Base-by-base conservation (phyloP, 305 asterid genomes). In the Petunia hybrid region DNA sequence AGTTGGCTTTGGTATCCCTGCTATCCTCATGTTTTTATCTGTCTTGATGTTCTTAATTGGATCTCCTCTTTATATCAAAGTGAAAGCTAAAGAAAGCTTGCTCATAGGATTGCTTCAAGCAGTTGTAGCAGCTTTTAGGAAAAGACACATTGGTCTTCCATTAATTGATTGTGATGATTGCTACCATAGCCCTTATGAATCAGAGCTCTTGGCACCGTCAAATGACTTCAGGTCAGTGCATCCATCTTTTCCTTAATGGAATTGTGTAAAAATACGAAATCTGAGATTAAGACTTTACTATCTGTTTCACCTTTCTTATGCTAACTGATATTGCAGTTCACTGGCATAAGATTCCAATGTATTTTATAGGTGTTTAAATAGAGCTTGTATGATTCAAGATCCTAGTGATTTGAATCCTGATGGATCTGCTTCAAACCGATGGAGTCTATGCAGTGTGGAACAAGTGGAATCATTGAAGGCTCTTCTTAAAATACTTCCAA, bases 41-140 rank as follows among this genome's bases (percentile, higher is more conserved):
- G 22, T 36, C 35, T 63, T 35, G 14, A 41, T 35, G 55, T 60
- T 77, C 36, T 56, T 2, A 22, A n/a, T 77, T 4, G 97, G 91
- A 35, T 90, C 93, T 56, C 81, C 86, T 2, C 83, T 87, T 40
- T 93, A 93, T 61, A 80, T 91, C 65, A 89, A 85, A 38, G 77
- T 83, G 71, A 80, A 87, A 82, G 43, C 85, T 71, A 85, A 80
- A 57, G 70, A 90, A 22, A 89, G 86, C 84, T 80, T 91, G 69
- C 10, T 90, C 59, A 77, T 83, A 0, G 91, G 94, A 51, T 84
- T 90, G 3, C 42, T 80, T 80, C 93, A 86, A 86, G 95, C 86
- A 57, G 69, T 42, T 41, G 69, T 76, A 41, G 69, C 80, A 59
- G 16, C 22, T 41, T 77, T 10, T 12, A 59, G 68, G 41, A 59